Base-by-base conservation (phyloP, 164 flowering plant species). In the Vitis amurensis region DNA sequence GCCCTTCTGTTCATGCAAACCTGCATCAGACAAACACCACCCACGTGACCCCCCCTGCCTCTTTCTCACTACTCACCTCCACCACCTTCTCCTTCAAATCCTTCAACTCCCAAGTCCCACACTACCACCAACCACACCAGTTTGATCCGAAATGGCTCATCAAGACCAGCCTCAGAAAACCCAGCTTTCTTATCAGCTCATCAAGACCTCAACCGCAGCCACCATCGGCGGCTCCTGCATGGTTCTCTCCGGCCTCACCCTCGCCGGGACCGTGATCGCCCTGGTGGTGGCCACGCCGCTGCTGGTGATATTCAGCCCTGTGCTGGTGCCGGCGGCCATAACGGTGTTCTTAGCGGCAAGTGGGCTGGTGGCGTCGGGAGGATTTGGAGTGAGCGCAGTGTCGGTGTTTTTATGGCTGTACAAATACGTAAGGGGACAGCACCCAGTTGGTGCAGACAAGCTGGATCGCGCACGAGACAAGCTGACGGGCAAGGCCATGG, bases 221-320 rank as follows among this genome's bases (percentile, higher is more conserved):
- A 75, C 83, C 19, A 14, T 71, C 3, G 78, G 78, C 56, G 79
- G 76, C 29, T 68, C 77, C 15, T 73, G 77, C 63, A 53, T 77
- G 27, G 61, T 74, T 58, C 72, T 80, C 37, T 77, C 83, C 31
- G 78, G 76, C 51, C 61, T 80, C 59, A 72, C 74, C 6, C 55
- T 80, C 7, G 70, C 74, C 14, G 78, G 69, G 5, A 80, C 80
- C n/a, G 76, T 80, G 27, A 63, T 74, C 30, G 76, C 57, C 49
- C 80, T 80, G 9, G 60, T 64, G 4, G 9, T 77, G 13, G 73
- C 80, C 57, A 77, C 83, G 0, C 83, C 80, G 9, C 44, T 77
- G 31, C 66, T 80, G 14, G 76, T 80, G 19, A 49, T 77, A 0
- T 80, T 77, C 66, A 80, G 80, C 69, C 83, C 83, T 8, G 71